Evolutionary conservation across 345 rosid species (phyloP).

Genomic region (Raphanus sativus): DNA sequence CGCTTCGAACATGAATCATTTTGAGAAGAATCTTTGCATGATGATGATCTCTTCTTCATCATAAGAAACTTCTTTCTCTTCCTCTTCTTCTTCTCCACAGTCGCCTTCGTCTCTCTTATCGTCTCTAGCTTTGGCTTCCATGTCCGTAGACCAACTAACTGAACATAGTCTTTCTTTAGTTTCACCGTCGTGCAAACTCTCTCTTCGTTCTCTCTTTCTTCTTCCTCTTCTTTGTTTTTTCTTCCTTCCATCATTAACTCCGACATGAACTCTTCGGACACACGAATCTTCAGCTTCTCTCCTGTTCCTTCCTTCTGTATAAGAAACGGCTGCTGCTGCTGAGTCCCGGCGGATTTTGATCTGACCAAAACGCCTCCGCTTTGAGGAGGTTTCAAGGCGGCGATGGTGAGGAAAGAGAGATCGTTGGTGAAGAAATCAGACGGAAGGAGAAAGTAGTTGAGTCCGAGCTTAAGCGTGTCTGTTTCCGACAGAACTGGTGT

Average conservation of each 20-base stretch:
- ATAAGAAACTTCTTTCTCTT: constrained; percentile 37
- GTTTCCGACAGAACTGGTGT: constrained; percentile 64
- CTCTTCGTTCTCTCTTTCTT: constrained; percentile 12
- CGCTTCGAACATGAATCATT: constrained; percentile 29
- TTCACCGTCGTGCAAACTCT: constrained; percentile 67
- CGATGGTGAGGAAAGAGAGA: constrained; percentile 66
- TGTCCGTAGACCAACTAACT: constrained; percentile 51
- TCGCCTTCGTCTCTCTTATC: constrained; percentile 48
- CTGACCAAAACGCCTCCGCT: constrained; percentile 25
- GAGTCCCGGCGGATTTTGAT: constrained; percentile 8
- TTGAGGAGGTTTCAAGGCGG: constrained; percentile 44
- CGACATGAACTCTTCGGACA: constrained; percentile 76
- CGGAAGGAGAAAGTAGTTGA: constrained; percentile 79
- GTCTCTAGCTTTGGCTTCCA: constrained; percentile 93
- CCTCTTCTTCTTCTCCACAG: constrained; percentile 36
- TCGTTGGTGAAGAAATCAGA: constrained; percentile 62
- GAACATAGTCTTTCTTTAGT: constrained; percentile 62
- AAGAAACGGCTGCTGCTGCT: constrained; percentile 48
- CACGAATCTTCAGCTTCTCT: constrained; percentile 60
- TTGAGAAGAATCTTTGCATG: constrained; percentile 22
- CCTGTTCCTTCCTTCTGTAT: constrained; percentile 61
- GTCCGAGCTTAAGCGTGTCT: constrained; percentile 72
- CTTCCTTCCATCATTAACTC: constrained; percentile 54
- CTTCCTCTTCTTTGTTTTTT: not conserved
- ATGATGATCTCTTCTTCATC: constrained; percentile 47